Evolutionary conservation across 2,329 filamentous ascomycete species (phyloP), one percentile per base, ranked within the genome.

Genomic region (Sporothrix curviconia): DNA sequence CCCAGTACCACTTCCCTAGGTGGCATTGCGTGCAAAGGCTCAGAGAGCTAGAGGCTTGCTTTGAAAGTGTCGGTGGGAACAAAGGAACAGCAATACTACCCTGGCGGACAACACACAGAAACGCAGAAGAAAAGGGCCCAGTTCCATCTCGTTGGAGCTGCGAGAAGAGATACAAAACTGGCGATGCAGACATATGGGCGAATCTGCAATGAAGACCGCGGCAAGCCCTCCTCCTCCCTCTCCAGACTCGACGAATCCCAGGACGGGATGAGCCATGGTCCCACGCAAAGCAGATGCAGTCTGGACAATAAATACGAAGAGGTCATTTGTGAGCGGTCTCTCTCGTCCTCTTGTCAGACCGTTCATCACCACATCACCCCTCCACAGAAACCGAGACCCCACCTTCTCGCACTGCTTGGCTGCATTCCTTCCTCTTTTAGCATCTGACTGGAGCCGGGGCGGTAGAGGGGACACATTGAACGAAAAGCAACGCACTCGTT

Each of bases 361-460:
- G 30, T 50, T 50, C 36, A 3, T 22, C 22, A 28, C 46, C 12
- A 17, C 47, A 50, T 49, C 28, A 34, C 12, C 49, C 7, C 5
- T 11, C 22, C 49, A 32, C 49, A n/a, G n/a, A n/a, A n/a, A n/a
- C n/a, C n/a, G n/a, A n/a, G n/a, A n/a, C 49, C 19, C 49, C 36
- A 30, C 49, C 49, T 52, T 19, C 36, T 52, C 36, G 19, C 36
- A 52, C 34, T 9, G 19, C 28, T 11, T 47, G 28, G 28, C 34
- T 34, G 47, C 32, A 50, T 19, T 37, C 32, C 47, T 50, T 50
- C 47, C 47, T 50, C 47, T 25, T 50, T 25, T 37, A 34, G n/a
- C 47, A 25, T 50, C 15, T 40, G 37, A 40, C 17, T 15, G 15
- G 9, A 40, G n/a, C n/a, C n/a, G n/a, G n/a, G n/a, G n/a, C n/a